Conservation (phyloP, 2,329 filamentous ascomycete species). For the Mycosphaerelloides madeirae region DNA sequence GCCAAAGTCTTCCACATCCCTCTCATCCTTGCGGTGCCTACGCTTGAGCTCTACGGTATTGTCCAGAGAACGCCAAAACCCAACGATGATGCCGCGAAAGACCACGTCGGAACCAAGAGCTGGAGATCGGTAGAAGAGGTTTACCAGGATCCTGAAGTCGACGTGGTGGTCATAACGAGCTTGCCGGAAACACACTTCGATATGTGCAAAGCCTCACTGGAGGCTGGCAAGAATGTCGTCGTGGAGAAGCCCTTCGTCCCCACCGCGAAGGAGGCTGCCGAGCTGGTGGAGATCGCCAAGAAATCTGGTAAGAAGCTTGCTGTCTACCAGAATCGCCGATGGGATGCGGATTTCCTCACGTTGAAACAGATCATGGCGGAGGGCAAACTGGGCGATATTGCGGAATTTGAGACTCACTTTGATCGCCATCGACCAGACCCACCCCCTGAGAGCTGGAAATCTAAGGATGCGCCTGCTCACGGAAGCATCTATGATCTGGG, state of each 20-base stretch:
- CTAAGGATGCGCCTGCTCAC: slow-evolving; percentile 58
- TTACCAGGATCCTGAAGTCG: slow-evolving; percentile 60
- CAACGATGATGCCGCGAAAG: slow-evolving; percentile 61
- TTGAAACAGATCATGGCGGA: slow-evolving; percentile 58
- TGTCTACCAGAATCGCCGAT: slow-evolving; percentile 60
- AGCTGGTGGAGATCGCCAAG: slow-evolving; percentile 47
- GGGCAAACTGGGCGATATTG: slow-evolving; percentile 62
- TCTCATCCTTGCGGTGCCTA: slow-evolving; percentile 59
- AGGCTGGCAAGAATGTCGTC: slow-evolving; percentile 70
- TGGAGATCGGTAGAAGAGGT: slow-evolving; percentile 60
- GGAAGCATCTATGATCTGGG: slow-evolving; percentile 71
- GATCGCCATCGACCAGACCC: slow-evolving; percentile 64
- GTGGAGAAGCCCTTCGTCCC: slow-evolving; percentile 82
- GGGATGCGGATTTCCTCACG: slow-evolving; percentile 72
- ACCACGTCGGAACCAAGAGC: slow-evolving; percentile 61
- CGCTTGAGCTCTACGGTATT: slow-evolving; percentile 67
- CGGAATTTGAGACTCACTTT: slow-evolving; percentile 76
- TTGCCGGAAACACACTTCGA: slow-evolving; percentile 67
- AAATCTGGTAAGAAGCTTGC: slow-evolving; percentile 39
- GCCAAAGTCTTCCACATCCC: slow-evolving; percentile 84
- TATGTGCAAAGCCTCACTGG: slow-evolving; percentile 60
- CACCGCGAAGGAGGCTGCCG: slow-evolving; percentile 61
- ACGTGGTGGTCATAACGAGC: slow-evolving; percentile 67
- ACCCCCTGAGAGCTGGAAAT: slow-evolving; percentile 60
- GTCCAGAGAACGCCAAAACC: slow-evolving; percentile 67